phyloP scores from a whole-genome alignment of 495 filamentous ascomycete species.

The Neurospora sp. region DNA sequence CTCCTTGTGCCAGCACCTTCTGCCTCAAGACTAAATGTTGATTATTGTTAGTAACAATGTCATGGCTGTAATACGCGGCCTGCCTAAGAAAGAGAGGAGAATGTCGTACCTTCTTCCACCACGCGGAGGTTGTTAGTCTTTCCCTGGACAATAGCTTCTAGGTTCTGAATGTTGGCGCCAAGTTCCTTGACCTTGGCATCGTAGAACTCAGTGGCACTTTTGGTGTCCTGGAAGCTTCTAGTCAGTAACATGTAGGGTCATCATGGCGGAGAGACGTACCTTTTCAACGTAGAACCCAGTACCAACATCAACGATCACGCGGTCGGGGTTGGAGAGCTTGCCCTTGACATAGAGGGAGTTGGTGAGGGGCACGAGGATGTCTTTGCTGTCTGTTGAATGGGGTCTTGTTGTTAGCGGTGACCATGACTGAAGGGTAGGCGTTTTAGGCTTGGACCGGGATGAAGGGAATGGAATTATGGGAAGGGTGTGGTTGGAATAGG shows the following conservation, averaged over 20 bases:
- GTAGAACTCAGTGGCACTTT: constrained; percentile 78
- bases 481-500: background rate
- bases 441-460: background rate
- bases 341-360: constrained; percentile 91
- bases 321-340: constrained; percentile 60
- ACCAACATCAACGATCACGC: constrained; percentile 88
- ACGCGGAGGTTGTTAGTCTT: constrained; percentile 78
- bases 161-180: constrained; percentile 63
- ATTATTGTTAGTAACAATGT: background rate
- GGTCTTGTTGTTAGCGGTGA: background rate
- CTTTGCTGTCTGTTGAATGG: constrained; percentile 33
- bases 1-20: constrained; percentile 35
- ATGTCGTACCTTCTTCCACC: constrained; percentile 71
- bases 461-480: background rate
- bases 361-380: constrained; percentile 83
- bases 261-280: constrained; percentile 29
- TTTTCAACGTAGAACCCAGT: constrained; percentile 98
- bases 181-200: constrained; percentile 73
- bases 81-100: background rate
- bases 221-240: constrained; percentile 38
- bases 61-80: background rate
- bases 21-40: constrained; percentile 41
- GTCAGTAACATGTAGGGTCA: constrained; percentile 2
- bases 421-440: background rate
- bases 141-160: constrained; percentile 76